Conservation (phyloP, 352 stramenopile genomes). For the Pythium oligandrum region DNA sequence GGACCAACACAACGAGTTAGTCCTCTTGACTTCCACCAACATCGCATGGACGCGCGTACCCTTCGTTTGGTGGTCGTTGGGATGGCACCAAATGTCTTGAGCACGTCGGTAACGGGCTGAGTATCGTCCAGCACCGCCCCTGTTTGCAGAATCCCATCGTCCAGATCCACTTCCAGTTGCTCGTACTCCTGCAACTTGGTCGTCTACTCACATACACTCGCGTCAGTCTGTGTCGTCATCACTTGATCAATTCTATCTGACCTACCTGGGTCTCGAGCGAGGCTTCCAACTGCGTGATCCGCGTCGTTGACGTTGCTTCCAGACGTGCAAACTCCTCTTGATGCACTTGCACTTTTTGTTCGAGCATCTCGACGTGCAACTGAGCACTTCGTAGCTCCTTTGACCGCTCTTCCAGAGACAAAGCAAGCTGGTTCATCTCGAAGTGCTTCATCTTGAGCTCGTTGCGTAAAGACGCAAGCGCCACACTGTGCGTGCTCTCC, state of each 20-base stretch:
- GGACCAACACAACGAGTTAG: slow-evolving; percentile 2
- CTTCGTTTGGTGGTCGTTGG: slow-evolving; percentile 59
- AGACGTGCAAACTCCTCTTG: slow-evolving; percentile 68
- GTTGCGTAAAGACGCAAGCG: slow-evolving; percentile 40
- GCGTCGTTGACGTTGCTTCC: slow-evolving; percentile 58
- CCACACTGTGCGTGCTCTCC: slow-evolving; percentile 48
- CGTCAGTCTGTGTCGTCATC: not conserved
- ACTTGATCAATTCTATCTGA: not conserved
- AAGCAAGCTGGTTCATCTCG: slow-evolving; percentile 64
- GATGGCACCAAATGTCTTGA: slow-evolving; percentile 62
- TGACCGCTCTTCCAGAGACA: slow-evolving; percentile 54
- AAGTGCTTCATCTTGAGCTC: slow-evolving; percentile 83
- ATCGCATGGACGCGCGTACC: slow-evolving; percentile 19
- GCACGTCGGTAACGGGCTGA: slow-evolving; percentile 33
- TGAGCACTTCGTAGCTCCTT: slow-evolving; percentile 24
- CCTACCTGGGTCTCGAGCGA: slow-evolving; percentile 49
- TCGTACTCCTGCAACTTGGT: slow-evolving; percentile 71
- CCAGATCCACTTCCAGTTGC: slow-evolving; percentile 65
- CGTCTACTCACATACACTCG: slow-evolving; percentile 18
- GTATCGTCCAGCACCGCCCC: slow-evolving; percentile 23
- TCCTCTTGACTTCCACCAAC: not conserved
- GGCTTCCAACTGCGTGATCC: slow-evolving; percentile 52
- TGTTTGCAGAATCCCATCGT: slow-evolving; percentile 60
- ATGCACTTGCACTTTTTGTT: slow-evolving; percentile 63
- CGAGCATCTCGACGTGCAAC: slow-evolving; percentile 63